These are phyloP conservation scores for Dictyostelium capitatum DNA, from an alignment of 78 protist species.

Conservation along the genomic window DNA sequence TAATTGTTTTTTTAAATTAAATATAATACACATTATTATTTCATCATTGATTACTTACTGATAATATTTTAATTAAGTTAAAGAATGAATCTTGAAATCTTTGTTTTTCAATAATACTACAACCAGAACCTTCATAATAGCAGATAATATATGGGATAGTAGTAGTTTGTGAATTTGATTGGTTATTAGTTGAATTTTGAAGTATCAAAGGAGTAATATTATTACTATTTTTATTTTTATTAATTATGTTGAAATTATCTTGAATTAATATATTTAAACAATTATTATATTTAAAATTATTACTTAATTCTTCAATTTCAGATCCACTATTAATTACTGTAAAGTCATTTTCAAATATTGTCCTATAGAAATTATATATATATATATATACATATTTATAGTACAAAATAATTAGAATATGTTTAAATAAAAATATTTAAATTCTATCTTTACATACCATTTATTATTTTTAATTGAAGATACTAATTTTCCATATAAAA, in stretches of 20 bases:
- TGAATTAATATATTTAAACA: background rate
- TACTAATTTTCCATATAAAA: background rate
- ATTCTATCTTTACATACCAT: background rate
- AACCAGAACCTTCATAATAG: slow-evolving; percentile 31
- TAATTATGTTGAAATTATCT: no score
- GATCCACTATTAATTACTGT: background rate
- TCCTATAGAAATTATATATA: background rate
- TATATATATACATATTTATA: no score
- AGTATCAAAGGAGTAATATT: background rate
- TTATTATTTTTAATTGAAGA: background rate
- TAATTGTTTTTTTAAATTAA: background rate
- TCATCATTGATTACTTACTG: background rate
- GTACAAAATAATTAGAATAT: background rate
- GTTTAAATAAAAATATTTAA: background rate
- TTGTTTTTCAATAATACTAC: background rate
- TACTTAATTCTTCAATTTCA: background rate
- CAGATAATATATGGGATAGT: background rate
- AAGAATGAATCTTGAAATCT: slow-evolving; percentile 3
- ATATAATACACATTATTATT: no score
- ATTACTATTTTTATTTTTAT: background rate
- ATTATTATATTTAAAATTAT: background rate
- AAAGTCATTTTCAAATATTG: slow-evolving; percentile 44
- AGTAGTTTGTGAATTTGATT: background rate
- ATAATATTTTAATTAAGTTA: background rate
- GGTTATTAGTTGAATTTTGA: background rate